Evolutionary conservation across 768 basidiomycete genomes (phyloP), one percentile per base, ranked within the genome.

Genomic region (Baorangia bicolor): DNA sequence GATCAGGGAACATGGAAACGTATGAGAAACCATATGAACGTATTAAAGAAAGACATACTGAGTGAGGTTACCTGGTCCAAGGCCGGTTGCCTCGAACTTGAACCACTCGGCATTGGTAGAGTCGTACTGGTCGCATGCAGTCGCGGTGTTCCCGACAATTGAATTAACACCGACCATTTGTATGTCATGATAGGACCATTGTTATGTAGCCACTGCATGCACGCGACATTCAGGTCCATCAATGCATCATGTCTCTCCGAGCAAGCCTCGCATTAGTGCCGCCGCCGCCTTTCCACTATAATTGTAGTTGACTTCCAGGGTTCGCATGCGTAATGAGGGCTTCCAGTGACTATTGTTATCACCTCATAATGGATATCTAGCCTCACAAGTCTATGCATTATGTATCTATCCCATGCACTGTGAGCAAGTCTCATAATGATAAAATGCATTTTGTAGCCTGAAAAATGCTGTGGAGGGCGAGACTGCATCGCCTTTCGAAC

Each of bases 171-270:
- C 30, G 75, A 71, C 2, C 80, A 92, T 79, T n/a, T n/a, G 66
- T 92, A 92, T 33, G 86, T 89, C 71, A 90, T 73, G 74, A 88
- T 74, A 10, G 88, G 88, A 4, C 88, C 88, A 18, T 73, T 82
- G 55, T 86, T 73, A 61, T 88, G 81, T 1, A 75, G 76, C 82
- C 79, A 81, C 73, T 78, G 27, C n/a, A n/a, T n/a, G n/a, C 40
- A 20, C 47, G 33, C 41, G 42, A 35, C 25, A 4, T 44, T 56
- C 28, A 51, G 39, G 34, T 33, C 18, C 40, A 41, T 9, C 2
- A n/a, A n/a, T n/a, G n/a, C n/a, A n/a, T n/a, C n/a, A n/a, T n/a
- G n/a, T 31, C 34, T 34, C 20, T 25, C 28, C 42, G 14, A 16
- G 21, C 13, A 27, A 27, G 23, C 45, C 73, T 56, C 43, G 74